Evolutionary conservation across 306 rosid genomes (phyloP).

Genomic region (Trifolium repens): DNA sequence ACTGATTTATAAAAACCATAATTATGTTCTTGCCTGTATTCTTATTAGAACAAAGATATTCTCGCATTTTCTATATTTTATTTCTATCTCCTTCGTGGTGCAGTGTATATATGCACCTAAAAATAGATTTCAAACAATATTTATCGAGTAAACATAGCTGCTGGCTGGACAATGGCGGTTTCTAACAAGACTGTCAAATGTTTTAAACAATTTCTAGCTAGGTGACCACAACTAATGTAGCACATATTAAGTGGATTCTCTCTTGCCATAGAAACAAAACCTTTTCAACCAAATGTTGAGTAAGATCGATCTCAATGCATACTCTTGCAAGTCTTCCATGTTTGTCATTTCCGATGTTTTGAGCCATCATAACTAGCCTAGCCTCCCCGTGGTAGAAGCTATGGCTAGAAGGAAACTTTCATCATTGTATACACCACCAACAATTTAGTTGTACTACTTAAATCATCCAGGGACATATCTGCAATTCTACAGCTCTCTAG

Average conservation of each 20-base stretch:
- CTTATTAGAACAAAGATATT: background rate
- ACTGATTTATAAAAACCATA: slow-evolving; percentile 10
- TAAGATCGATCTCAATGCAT: background rate
- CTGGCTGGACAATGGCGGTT: background rate
- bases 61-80: background rate
- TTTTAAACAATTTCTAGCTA: background rate
- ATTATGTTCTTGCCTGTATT: background rate
- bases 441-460: slow-evolving; percentile 48
- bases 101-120: background rate
- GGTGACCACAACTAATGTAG: background rate
- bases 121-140: background rate
- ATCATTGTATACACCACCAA: background rate
- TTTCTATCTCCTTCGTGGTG: background rate
- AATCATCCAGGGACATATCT: slow-evolving; percentile 42
- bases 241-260: background rate
- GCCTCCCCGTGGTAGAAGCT: background rate
- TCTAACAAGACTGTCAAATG: background rate
- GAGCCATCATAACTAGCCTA: background rate
- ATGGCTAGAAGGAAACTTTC: background rate
- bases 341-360: background rate
- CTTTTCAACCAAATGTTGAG: background rate
- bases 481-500: slow-evolving; percentile 37
- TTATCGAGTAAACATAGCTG: background rate
- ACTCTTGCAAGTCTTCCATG: background rate
- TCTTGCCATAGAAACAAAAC: background rate